Evolutionary conservation across 2,329 filamentous ascomycete genomes (phyloP), one percentile per base, ranked within the genome.

Genomic region (Colletotrichum sp.): DNA sequence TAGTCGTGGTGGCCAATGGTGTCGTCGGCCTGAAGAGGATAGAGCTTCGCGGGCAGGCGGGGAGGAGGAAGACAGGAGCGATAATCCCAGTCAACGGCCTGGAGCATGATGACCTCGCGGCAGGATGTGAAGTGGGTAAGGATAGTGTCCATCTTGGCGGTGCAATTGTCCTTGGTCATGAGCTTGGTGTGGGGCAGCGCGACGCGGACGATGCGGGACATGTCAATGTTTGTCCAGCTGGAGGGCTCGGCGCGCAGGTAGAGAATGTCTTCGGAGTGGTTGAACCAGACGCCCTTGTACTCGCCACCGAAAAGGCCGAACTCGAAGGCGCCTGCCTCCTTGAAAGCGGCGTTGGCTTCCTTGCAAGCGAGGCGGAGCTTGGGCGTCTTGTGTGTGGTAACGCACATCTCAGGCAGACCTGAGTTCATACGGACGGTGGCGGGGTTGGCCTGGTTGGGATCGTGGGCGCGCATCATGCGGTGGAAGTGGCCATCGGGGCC

Each of bases 231-330:
- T 24, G 39, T 65, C 69, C 71, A 77, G n/a, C 34, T 39, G 10
- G 36, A 28, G 22, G 64, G 70, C 13, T 75, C 71, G 4, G 59
- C 59, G 24, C 67, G 63, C 22, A 78, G 52, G 26, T 55, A 71
- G 24, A 78, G 64, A 8, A 78, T 77, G 28, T 78, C 75, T 26
- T 70, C 30, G 22, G 76, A n/a, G 36, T 78, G 66, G 60, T 78
- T 78, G 64, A 77, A 75, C 76, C 76, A 78, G 59, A 75, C 44
- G 8, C 76, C 76, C 39, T 71, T 74, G 59, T 76, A 76, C 16
- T 65, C 8, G 12, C 75, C 67, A 10, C 71, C 65, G 39, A 72
- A 78, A 39, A 78, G 64, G 15, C 76, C 76, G 44, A 78, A 78
- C 55, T 78, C 76, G 5, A 78, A 78, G n/a, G 55, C 57, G 12